phyloP scores from a whole-genome alignment of 2,329 filamentous ascomycete genomes.

The Byssothecium circinans region DNA sequence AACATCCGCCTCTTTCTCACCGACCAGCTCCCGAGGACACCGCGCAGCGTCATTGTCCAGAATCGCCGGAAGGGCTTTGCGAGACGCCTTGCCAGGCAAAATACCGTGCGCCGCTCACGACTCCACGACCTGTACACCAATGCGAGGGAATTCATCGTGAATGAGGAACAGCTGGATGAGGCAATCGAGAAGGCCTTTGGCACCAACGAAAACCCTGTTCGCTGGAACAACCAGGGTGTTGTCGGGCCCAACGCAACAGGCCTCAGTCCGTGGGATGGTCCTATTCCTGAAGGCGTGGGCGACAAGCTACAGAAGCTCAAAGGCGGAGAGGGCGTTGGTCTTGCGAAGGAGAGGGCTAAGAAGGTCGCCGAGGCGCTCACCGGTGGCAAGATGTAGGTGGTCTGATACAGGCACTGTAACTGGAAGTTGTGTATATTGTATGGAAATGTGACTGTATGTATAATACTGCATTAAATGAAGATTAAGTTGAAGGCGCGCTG shows the following conservation, averaged over 20 bases:
- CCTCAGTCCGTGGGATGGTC: conserved; percentile 35
- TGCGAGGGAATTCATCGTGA: conserved; percentile 82
- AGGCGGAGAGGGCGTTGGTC: conserved; percentile 41
- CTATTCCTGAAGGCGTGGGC: conserved; percentile 35
- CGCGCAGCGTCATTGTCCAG: conserved; percentile 25
- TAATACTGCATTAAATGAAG: background rate
- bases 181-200: conserved; percentile 78
- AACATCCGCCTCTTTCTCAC: conserved; percentile 40
- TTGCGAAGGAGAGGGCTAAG: conserved; percentile 61
- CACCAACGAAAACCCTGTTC: conserved; percentile 53
- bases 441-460: background rate
- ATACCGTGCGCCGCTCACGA: conserved; percentile 65
- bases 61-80: conserved; percentile 38
- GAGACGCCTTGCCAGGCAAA: conserved; percentile 54
- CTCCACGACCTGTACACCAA: conserved; percentile 89
- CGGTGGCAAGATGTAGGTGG: conserved; percentile 58
- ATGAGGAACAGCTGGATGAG: conserved; percentile 72
- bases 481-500: too few species aligned
- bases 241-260: conserved; percentile 21
- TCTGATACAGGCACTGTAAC: background rate
- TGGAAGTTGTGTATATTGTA: background rate
- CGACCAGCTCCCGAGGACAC: conserved; percentile 30
- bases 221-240: conserved; percentile 38
- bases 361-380: conserved; percentile 68
- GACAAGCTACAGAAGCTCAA: conserved; percentile 39